Conservation (phyloP, 495 filamentous ascomycete species). For the Penicillium macrosclerotiorum region DNA sequence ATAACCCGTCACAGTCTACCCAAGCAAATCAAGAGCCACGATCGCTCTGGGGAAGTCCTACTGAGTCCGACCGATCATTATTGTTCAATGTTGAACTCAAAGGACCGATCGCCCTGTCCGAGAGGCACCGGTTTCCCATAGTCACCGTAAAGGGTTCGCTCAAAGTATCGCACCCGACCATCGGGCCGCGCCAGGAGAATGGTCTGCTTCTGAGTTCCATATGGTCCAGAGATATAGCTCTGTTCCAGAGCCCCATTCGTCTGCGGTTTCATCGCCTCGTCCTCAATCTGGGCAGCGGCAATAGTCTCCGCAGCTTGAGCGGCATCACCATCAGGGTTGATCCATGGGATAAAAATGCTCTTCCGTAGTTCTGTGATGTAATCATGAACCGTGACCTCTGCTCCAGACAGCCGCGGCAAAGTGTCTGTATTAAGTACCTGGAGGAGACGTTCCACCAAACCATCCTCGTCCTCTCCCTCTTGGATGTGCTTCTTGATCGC, state of each 20-base stretch:
- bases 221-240: slow-evolving; percentile 43
- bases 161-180: slow-evolving; percentile 76
- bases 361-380: slow-evolving; percentile 69
- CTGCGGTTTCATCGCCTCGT: slow-evolving; percentile 13
- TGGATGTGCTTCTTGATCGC: slow-evolving; percentile 48
- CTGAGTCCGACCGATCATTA: slow-evolving; percentile 8
- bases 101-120: slow-evolving; percentile 56
- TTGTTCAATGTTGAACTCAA: slow-evolving; percentile 35
- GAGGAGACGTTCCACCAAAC: slow-evolving; percentile 69
- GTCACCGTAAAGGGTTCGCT: slow-evolving; percentile 77
- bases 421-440: slow-evolving; percentile 67
- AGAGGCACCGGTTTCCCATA: slow-evolving; percentile 58
- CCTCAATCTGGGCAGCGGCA: slow-evolving; percentile 42
- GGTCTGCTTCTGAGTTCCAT: slow-evolving; percentile 95
- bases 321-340: slow-evolving; percentile 55
- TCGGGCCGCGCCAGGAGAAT: slow-evolving; percentile 73
- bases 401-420: slow-evolving; percentile 55
- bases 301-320: slow-evolving; percentile 39
- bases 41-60: background rate
- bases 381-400: slow-evolving; percentile 60
- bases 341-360: slow-evolving; percentile 80
- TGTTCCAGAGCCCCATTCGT: slow-evolving; percentile 21
- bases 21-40: slow-evolving; percentile 2
- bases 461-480: slow-evolving; percentile 53
- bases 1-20: slow-evolving; percentile 5